Conservation (phyloP, 768 basidiomycete genomes). For the Suillus weaverae region DNA sequence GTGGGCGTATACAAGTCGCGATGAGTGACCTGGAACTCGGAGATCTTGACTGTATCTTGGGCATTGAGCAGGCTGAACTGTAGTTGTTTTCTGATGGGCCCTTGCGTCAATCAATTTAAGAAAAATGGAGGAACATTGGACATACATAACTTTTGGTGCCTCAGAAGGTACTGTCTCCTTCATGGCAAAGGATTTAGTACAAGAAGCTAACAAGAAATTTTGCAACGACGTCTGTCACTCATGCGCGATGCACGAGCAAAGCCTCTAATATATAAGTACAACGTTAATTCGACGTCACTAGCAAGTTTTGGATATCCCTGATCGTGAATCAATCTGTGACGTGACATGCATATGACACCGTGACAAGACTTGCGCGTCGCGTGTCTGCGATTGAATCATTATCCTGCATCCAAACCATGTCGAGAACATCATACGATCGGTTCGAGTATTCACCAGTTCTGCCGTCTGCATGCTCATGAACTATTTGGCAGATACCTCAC, state of each 20-base stretch:
- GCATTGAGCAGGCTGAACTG: constrained; percentile 94
- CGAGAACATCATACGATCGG: constrained; percentile 94
- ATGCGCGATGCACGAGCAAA: not conserved
- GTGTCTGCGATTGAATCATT: constrained; percentile 36
- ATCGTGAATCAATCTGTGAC: not conserved
- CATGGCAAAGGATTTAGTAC: constrained; percentile 35
- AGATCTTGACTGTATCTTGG: constrained; percentile 93
- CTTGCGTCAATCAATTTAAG: constrained; percentile 11
- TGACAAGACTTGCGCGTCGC: constrained; percentile 57
- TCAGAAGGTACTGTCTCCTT: constrained; percentile 81
- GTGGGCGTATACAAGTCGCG: constrained; percentile 86
- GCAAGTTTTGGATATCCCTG: not conserved
- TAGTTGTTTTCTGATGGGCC: constrained; percentile 74
- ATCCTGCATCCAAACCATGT: constrained; percentile 58
- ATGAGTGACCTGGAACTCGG: constrained; percentile 95
- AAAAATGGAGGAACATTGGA: constrained; percentile 7
- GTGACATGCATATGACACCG: constrained; percentile 23
- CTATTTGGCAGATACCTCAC: constrained; percentile 73
- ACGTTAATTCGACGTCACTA: not conserved
- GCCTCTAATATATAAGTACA: not conserved
- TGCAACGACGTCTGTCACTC: not conserved
- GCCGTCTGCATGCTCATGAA: not conserved
- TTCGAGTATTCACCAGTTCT: constrained; percentile 22
- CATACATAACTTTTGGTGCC: constrained; percentile 82
- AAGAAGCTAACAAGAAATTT: not conserved